Evolutionary conservation across 345 rosid genomes (phyloP), one percentile per base, ranked within the genome.

Genomic region (Laguncularia racemosa): DNA sequence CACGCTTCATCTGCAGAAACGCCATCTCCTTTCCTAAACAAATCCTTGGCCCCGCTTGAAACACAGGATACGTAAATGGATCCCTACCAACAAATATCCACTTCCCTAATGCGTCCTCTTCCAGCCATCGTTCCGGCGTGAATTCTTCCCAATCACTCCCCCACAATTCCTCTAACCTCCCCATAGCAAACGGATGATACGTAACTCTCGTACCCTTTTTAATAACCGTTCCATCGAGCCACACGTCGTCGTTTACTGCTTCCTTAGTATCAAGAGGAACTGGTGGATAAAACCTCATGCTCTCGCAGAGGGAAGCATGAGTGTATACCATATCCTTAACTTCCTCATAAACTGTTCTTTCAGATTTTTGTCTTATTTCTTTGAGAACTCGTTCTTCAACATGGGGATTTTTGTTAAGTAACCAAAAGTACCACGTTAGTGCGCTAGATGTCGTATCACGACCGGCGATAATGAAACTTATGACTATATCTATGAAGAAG

Each of bases 151-250:
- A 66, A 58, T 76, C 79, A 1, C 51, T 10, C 12, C 81, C 81
- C 81, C 81, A 79, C n/a, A 79, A 15, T 2, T 44, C 52, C 53
- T 67, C 57, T 70, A 60, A 67, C 53, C 78, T 76, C 23, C 74
- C 75, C 77, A 76, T 76, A 13, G 75, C 70, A 33, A 70, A 71
- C 13, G 80, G 73, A 57, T 65, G 76, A 47, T 80, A 80, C 14
- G 38, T 12, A 4, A 72, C 65, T 17, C 18, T 12, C n/a, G 11
- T 56, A 3, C 78, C 85, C 40, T 71, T 74, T 65, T 18, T 67
- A 9, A 80, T 68, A 18, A 3, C 20, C 6, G 73, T 79, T n/a
- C 46, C 67, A 49, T 81, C 85, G 0, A 76, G 74, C 57, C 71
- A 66, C 11, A 76, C 63, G 46, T 57, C 50, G 21, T 57, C 60